Conservation (phyloP, 169 alveolate species). For the Neospora caninum region DNA sequence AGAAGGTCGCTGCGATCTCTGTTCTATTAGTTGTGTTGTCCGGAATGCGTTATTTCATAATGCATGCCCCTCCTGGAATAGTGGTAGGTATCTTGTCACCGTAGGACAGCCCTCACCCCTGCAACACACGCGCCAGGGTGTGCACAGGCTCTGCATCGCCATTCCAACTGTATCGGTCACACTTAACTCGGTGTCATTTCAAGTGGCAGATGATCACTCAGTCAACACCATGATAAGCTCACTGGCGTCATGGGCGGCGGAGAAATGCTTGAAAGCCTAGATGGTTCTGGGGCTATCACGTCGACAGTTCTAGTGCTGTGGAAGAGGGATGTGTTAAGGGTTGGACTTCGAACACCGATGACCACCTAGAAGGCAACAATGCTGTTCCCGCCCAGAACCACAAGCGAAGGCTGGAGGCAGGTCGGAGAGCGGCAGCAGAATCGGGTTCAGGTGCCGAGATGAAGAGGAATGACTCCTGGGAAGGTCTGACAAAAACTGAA, state of each 20-base stretch:
- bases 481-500: neutral
- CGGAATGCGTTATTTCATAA: neutral
- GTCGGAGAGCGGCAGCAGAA: too few relatives aligned
- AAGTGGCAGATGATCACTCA: neutral
- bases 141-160: neutral
- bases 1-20: neutral
- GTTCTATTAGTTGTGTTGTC: neutral
- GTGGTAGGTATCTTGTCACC: neutral
- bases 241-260: conserved; percentile 28
- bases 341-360: neutral
- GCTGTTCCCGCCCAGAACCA: neutral
- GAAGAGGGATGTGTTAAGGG: neutral
- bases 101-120: neutral
- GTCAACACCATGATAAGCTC: neutral
- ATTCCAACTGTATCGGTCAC: neutral
- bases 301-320: neutral
- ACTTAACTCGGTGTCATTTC: neutral
- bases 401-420: neutral
- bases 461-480: too few relatives aligned
- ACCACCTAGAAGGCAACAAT: neutral
- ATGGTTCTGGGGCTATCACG: neutral
- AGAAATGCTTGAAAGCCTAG: neutral
- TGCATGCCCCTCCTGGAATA: conserved; percentile 1
- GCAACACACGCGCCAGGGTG: neutral
- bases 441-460: too few relatives aligned